Percentiles rank a stretch among this genome's conserved stretches.
Conservation (phyloP, 2,329 filamentous ascomycete genomes). For the Ceratocystis cacaofunesta region DNA sequence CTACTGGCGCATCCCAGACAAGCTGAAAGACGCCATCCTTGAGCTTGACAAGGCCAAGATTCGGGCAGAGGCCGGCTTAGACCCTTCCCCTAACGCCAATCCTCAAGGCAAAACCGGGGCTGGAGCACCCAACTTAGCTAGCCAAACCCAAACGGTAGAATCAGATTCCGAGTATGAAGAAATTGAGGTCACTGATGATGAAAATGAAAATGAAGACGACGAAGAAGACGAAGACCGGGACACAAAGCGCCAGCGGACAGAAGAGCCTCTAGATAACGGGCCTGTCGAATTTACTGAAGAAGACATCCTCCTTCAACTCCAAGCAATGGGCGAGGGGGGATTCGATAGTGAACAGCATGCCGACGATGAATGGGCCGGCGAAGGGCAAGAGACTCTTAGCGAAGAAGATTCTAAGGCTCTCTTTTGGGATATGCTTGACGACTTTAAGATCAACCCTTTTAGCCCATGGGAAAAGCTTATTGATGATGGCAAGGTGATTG, state of each 20-base stretch:
- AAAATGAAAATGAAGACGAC: constrained; percentile 28
- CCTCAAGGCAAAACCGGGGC: not conserved
- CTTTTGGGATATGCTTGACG: constrained; percentile 76
- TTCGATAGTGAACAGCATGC: constrained; percentile 53
- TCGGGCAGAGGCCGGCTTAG: constrained; percentile 36
- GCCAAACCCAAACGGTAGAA: not conserved
- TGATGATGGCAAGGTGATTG: constrained; percentile 64
- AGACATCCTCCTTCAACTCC: constrained; percentile 84
- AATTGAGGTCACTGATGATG: constrained; percentile 43
- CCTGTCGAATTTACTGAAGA: constrained; percentile 79
- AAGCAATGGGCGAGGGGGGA: constrained; percentile 55
- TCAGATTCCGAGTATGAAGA: constrained; percentile 55
- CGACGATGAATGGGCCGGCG: constrained; percentile 41
- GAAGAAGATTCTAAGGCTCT: constrained; percentile 61
- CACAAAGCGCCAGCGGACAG: constrained; percentile 50
- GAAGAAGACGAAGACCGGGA: constrained; percentile 24
- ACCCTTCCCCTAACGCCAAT: not conserved
- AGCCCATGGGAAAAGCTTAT: constrained; percentile 82
- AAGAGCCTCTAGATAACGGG: constrained; percentile 32
- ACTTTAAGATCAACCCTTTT: constrained; percentile 71
- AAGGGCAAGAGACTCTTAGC: constrained; percentile 49
- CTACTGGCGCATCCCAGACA: constrained; percentile 86
- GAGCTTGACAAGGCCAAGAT: constrained; percentile 59
- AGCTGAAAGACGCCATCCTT: constrained; percentile 64
- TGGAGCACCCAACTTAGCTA: not conserved